Base-by-base conservation (phyloP, 306 rosid species). In the Ceratonia siliqua region DNA sequence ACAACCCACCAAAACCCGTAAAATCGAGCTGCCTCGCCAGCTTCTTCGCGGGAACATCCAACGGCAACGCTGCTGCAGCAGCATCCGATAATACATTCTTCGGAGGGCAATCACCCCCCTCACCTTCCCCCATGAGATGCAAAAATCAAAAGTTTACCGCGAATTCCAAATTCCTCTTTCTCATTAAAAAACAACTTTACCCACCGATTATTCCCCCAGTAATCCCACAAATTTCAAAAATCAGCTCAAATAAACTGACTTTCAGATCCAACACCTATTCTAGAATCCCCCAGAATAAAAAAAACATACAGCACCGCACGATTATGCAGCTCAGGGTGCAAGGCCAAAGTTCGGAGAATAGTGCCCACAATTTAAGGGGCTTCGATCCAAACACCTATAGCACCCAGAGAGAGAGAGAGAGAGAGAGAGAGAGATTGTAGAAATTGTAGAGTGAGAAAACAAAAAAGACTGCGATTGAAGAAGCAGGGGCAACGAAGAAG, bases 11-110 rank as follows among this genome's bases (percentile, higher is more conserved):
- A 43, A 59, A 69, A 36, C 85, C 92, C 2, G 92, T 89, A 79
- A 95, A 95, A 88, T 92, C 96, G 61, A 95, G 98, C 90, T 95
- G 99, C 84, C 98, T 84, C 58, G 93, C 98, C 8, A 90, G 90
- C 85, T 92, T 95, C 91, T 85, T 95, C 78, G 88, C 85, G 33
- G 96, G 93, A 83, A 74, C 85, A 67, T 92, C 99, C 55, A 83
- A 68, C 53, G 83, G 72, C 58, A 85, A 68, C 8, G 71, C 65
- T 8, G 45, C 70, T 0, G 87, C 54, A 18, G 61, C 75, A 39
- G 76, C 82, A 58, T 87, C 91, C 14, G 85, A 79, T 75, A 80
- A 82, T 45, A 69, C 84, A 80, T 86, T 89, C 76, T 78, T 87
- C 58, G 55, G 85, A 83, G 79, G 78, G 73, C 54, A 74, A 83